These are phyloP conservation scores for Polychytrium aggregatum DNA, from an alignment of 192 early-diverging fungal species.

Conservation along the genomic window DNA sequence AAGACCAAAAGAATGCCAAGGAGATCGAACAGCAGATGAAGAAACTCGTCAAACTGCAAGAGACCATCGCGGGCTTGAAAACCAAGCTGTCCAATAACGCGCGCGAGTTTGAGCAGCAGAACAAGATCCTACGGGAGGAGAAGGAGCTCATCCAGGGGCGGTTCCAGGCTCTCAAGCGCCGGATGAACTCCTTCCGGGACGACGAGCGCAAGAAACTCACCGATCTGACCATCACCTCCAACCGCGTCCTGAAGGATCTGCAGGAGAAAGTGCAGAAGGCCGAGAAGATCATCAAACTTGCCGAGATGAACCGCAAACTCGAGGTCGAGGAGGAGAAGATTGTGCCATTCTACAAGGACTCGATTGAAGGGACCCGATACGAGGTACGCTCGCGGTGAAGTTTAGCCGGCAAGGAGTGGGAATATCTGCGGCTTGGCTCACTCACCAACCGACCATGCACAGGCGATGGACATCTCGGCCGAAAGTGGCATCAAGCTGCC, in stretches of 20 bases:
- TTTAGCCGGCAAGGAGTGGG: neutral
- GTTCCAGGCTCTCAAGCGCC: slow-evolving; percentile 42
- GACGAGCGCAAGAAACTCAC: slow-evolving; percentile 35
- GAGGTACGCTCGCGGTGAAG: too few species aligned
- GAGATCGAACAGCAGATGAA: slow-evolving; percentile 53
- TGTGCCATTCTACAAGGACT: slow-evolving; percentile 30
- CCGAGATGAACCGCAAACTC: slow-evolving; percentile 54
- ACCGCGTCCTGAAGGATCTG: slow-evolving; percentile 32
- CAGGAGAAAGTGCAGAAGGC: slow-evolving; percentile 38
- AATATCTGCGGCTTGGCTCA: slow-evolving; percentile 3
- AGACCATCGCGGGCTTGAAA: slow-evolving; percentile 44
- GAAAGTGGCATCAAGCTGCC: too few species aligned
- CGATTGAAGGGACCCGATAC: too few species aligned
- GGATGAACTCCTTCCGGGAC: slow-evolving; percentile 44
- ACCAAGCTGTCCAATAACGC: slow-evolving; percentile 25
- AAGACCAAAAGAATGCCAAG: slow-evolving; percentile 44
- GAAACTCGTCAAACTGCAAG: slow-evolving; percentile 47
- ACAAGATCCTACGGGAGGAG: slow-evolving; percentile 31
- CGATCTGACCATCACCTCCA: slow-evolving; percentile 33
- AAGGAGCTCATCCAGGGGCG: slow-evolving; percentile 44
- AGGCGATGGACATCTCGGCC: too few species aligned
- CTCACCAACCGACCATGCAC: too few species aligned
- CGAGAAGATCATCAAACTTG: slow-evolving; percentile 46
- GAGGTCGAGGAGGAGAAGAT: slow-evolving; percentile 52
- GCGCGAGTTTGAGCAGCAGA: slow-evolving; percentile 38